Percentiles rank a stretch among this genome's conserved stretches.
Conservation (phyloP, 2,329 filamentous ascomycete species). For the Aspergillus versicolor region DNA sequence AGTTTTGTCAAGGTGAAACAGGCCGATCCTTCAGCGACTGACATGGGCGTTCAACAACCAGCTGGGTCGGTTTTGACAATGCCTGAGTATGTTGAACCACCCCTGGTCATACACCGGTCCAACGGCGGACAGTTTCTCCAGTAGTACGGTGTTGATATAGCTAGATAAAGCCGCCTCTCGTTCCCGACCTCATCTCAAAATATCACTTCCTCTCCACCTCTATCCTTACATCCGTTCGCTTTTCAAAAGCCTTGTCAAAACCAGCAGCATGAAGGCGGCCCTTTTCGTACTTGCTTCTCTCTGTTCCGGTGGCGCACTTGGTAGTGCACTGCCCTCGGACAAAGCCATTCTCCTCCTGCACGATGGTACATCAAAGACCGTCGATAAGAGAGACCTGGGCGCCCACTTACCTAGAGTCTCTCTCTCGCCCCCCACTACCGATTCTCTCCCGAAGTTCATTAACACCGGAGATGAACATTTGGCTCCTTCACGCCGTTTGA, state of each 20-base stretch:
- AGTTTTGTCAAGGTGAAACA: no score
- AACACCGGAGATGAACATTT: background rate
- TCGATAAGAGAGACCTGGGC: constrained; percentile 12
- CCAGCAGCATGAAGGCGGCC: background rate
- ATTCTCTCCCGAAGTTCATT: background rate
- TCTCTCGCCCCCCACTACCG: background rate
- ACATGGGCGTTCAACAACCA: no score
- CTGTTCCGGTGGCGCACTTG: background rate
- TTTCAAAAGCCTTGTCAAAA: background rate
- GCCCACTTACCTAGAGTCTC: constrained; percentile 8
- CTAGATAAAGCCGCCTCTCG: no score
- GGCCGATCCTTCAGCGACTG: no score
- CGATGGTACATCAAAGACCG: constrained; percentile 13
- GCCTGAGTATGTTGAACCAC: no score
- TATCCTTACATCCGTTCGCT: no score
- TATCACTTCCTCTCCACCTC: no score
- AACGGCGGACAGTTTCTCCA: no score
- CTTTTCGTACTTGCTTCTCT: background rate
- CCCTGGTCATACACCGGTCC: no score
- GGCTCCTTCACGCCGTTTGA: background rate
- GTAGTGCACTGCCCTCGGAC: constrained; percentile 2
- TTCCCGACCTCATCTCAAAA: no score
- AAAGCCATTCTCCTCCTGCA: constrained; percentile 10
- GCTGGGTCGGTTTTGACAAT: no score
- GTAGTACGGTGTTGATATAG: no score